phyloP scores from a whole-genome alignment of 352 stramenopile genomes.

The Ophiocytium majus region DNA sequence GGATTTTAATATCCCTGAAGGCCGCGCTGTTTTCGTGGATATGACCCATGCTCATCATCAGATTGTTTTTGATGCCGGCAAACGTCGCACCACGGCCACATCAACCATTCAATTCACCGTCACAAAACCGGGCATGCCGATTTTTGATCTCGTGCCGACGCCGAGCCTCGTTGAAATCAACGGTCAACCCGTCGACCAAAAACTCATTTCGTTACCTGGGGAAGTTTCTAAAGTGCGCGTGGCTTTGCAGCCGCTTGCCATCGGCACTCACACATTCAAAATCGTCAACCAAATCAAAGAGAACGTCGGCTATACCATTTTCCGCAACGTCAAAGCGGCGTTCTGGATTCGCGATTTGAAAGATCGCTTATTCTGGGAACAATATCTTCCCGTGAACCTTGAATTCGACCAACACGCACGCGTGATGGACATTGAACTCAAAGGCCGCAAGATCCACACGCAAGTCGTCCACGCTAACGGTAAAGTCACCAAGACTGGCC shows the following conservation, averaged over 20 bases:
- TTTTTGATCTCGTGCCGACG: neutral
- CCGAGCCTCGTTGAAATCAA: neutral
- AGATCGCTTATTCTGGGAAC: neutral
- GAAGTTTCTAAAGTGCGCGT: neutral
- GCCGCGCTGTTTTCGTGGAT: neutral
- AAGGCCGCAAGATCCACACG: neutral
- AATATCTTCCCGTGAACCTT: slow-evolving; percentile 1
- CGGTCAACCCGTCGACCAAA: neutral
- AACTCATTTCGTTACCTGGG: neutral
- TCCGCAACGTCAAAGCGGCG: neutral
- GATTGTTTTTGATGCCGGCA: neutral
- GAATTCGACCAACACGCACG: neutral
- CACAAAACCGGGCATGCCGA: neutral
- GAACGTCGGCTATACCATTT: neutral
- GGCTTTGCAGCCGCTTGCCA: neutral
- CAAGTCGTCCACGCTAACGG: neutral
- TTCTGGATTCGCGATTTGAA: slow-evolving; percentile 14
- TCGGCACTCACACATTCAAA: neutral
- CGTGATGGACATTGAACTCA: neutral
- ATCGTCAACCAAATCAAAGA: neutral
- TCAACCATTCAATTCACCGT: neutral
- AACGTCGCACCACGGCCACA: neutral
- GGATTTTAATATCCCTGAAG: neutral
- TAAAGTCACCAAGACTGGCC: neutral
- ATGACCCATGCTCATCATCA: neutral